phyloP scores from a whole-genome alignment of 164 flowering plant genomes.

The Buxus sempervirens region DNA sequence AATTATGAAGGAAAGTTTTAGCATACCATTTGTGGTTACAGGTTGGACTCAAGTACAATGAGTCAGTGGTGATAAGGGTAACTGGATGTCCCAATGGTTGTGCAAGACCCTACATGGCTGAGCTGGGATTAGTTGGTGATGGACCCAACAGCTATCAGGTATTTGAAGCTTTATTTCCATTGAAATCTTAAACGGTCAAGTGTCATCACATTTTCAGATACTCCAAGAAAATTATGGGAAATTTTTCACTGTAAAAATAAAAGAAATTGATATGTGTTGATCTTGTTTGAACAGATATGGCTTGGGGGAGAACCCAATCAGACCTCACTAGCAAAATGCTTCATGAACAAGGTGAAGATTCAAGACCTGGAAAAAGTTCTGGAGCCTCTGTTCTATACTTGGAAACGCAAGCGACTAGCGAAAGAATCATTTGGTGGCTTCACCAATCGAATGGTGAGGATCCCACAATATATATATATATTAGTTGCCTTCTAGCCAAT shows the following conservation, averaged over 20 bases:
- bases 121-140: slow-evolving; percentile 97
- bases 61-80: slow-evolving; percentile 80
- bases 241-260: no score
- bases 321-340: slow-evolving; percentile 57
- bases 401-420: slow-evolving; percentile 60
- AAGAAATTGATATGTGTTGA: neutral
- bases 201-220: neutral
- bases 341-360: slow-evolving; percentile 87
- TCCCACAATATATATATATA: neutral
- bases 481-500: no score
- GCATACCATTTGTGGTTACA: slow-evolving; percentile 23
- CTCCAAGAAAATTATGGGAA: neutral
- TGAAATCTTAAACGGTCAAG: neutral
- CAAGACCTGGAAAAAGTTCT: slow-evolving; percentile 93
- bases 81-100: slow-evolving; percentile 99
- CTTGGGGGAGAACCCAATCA: slow-evolving; percentile 94
- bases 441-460: slow-evolving; percentile 71
- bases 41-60: slow-evolving; percentile 87
- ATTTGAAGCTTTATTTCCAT: slow-evolving; percentile 1
- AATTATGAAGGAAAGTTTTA: no score
- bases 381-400: slow-evolving; percentile 79
- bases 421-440: slow-evolving; percentile 93
- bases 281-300: slow-evolving; percentile 62
- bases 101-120: slow-evolving; percentile 99
- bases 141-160: slow-evolving; percentile 99